Percentiles rank a stretch among this genome's conserved stretches.
Evolutionary conservation across 2,329 filamentous ascomycete species (phyloP).

Genomic region (Alternaria sp.): DNA sequence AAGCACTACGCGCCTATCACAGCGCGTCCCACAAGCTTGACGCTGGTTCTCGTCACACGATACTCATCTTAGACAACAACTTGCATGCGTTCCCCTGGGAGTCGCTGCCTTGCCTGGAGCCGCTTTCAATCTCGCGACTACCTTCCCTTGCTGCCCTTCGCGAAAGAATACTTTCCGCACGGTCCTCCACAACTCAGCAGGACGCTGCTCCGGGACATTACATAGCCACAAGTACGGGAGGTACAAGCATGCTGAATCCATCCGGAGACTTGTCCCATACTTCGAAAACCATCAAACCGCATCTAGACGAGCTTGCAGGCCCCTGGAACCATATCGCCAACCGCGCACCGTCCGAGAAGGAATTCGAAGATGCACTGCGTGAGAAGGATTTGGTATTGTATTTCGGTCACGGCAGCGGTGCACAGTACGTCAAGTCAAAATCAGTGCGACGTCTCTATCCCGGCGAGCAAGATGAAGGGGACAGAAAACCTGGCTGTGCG

Average conservation of each 20-base stretch:
- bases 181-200: slow-evolving; percentile 20
- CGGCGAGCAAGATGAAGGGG: slow-evolving; percentile 45
- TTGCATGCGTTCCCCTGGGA: slow-evolving; percentile 96
- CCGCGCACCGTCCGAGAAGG: slow-evolving; percentile 74
- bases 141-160: slow-evolving; percentile 85
- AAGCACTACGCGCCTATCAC: slow-evolving; percentile 83
- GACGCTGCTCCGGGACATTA: slow-evolving; percentile 44
- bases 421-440: slow-evolving; percentile 88
- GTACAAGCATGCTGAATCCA: slow-evolving; percentile 88
- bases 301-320: slow-evolving; percentile 59
- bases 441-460: slow-evolving; percentile 76
- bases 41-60: slow-evolving; percentile 67
- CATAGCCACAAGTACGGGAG: slow-evolving; percentile 60
- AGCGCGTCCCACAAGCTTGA: slow-evolving; percentile 52
- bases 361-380: slow-evolving; percentile 74
- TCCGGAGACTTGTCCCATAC: slow-evolving; percentile 82
- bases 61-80: slow-evolving; percentile 89
- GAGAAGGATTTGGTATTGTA: slow-evolving; percentile 80
- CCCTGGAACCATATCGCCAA: slow-evolving; percentile 74
- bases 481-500: slow-evolving; percentile 63
- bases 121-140: slow-evolving; percentile 81
- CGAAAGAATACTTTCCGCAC: slow-evolving; percentile 70
- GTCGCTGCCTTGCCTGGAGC: slow-evolving; percentile 83
- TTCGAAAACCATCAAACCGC: slow-evolving; percentile 73
- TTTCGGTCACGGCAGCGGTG: slow-evolving; percentile 94